Evolutionary conservation across 352 stramenopile species (phyloP).

Genomic region (Pythium aristosporum): DNA sequence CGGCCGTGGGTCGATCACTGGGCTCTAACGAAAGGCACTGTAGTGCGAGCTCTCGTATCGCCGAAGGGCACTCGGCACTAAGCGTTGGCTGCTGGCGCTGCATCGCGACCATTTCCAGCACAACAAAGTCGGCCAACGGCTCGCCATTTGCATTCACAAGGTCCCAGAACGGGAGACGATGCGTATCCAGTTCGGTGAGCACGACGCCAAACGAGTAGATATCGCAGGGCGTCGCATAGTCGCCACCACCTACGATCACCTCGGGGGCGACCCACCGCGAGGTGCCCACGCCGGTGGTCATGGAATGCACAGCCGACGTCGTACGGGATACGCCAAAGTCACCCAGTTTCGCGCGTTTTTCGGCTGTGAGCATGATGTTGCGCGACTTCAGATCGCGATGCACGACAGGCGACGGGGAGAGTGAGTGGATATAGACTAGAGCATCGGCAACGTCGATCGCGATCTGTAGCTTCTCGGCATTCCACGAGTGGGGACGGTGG

Average conservation of each 20-base stretch:
- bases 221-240: slow-evolving; percentile 11
- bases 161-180: slow-evolving; percentile 20
- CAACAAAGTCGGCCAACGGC: slow-evolving; percentile 8
- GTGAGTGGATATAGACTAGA: not conserved
- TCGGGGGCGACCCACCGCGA: slow-evolving; percentile 17
- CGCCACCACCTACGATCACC: slow-evolving; percentile 7
- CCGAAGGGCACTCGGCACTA: not conserved
- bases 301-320: slow-evolving; percentile 9
- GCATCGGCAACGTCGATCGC: slow-evolving; percentile 4
- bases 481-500: not conserved
- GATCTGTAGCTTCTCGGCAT: slow-evolving; percentile 1
- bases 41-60: not conserved
- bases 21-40: slow-evolving; percentile 16
- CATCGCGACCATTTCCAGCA: slow-evolving; percentile 9
- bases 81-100: slow-evolving; percentile 6
- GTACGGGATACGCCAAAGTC: slow-evolving; percentile 16
- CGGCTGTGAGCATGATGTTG: slow-evolving; percentile 15
- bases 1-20: not conserved
- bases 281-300: slow-evolving; percentile 20
- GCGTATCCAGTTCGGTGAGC: slow-evolving; percentile 19
- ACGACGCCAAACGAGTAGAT: slow-evolving; percentile 24
- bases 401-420: not conserved
- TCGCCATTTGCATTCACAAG: slow-evolving; percentile 1
- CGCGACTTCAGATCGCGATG: slow-evolving; percentile 22
- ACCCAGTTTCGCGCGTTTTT: slow-evolving; percentile 14